Conservation (phyloP, 768 basidiomycete species). For the Termitomyces sp. region DNA sequence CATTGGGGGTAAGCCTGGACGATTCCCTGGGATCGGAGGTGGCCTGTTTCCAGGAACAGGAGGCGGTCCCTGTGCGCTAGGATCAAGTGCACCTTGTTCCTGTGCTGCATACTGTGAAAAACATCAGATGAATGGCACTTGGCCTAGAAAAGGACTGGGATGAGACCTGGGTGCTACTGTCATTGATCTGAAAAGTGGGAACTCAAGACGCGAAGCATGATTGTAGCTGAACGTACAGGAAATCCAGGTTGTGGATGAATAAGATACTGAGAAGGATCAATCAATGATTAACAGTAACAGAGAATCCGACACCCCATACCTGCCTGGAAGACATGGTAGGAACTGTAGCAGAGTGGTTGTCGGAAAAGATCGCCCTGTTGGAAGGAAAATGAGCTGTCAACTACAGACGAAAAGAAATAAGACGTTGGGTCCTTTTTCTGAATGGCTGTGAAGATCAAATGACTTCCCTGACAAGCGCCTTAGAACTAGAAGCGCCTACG, state of each 20-base stretch:
- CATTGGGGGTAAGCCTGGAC: not conserved
- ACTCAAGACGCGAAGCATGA: not conserved
- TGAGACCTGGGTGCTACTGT: not conserved
- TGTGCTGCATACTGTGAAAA: not conserved
- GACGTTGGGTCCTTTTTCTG: not conserved
- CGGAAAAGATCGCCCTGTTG: not conserved
- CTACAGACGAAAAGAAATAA: not conserved
- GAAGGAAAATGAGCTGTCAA: not conserved
- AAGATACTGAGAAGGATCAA: not conserved
- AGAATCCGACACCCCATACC: not conserved
- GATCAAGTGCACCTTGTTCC: not conserved
- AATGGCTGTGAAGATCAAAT: not conserved
- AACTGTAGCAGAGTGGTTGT: not conserved
- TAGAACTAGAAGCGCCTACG: not conserved
- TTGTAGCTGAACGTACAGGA: not conserved
- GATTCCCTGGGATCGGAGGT: constrained; percentile 10
- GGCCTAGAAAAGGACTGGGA: rapidly evolving
- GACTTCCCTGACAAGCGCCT: not conserved
- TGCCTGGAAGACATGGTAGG: not conserved
- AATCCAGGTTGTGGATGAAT: not conserved
- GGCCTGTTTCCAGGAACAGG: constrained; percentile 12
- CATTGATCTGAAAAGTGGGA: not conserved
- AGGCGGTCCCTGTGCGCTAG: constrained; percentile 3
- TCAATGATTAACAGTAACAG: not conserved
- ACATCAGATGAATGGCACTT: not conserved